Evolutionary conservation across 257 asterid species (phyloP).

Genomic region (Solanum megistacrolobum): DNA sequence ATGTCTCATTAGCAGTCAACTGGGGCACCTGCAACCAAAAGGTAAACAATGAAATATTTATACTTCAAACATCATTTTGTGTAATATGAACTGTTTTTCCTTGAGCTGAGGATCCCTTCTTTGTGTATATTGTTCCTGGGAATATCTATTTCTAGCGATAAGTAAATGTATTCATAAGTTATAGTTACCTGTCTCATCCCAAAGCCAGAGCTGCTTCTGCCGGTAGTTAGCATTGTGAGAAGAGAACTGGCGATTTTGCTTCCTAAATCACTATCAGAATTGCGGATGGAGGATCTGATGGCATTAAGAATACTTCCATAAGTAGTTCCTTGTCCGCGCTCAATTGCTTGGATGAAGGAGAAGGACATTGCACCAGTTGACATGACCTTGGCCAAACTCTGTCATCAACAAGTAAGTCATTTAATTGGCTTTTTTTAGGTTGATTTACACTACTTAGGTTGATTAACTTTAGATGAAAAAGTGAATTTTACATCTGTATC

Average conservation of each 20-base stretch:
- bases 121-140: background rate
- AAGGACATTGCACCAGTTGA: slow-evolving; percentile 94
- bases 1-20: slow-evolving; percentile 55
- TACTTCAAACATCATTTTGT: background rate
- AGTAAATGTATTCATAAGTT: background rate
- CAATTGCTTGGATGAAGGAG: slow-evolving; percentile 87
- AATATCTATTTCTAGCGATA: no score
- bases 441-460: background rate
- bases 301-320: slow-evolving; percentile 72
- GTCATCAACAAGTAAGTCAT: background rate
- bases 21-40: slow-evolving; percentile 62
- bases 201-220: slow-evolving; percentile 49
- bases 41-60: background rate
- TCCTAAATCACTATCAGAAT: slow-evolving; percentile 28
- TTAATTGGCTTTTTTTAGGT: background rate
- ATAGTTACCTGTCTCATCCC: slow-evolving; percentile 45
- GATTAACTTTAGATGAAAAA: background rate
- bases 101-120: background rate
- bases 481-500: slow-evolving; percentile 56
- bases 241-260: slow-evolving; percentile 52
- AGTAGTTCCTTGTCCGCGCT: slow-evolving; percentile 59
- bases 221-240: slow-evolving; percentile 64
- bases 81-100: background rate
- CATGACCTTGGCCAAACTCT: slow-evolving; percentile 81
- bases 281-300: slow-evolving; percentile 67